Evolutionary conservation across 2,329 filamentous ascomycete genomes (phyloP), one percentile per base, ranked within the genome.

Genomic region (Calonectria hawksworthii): DNA sequence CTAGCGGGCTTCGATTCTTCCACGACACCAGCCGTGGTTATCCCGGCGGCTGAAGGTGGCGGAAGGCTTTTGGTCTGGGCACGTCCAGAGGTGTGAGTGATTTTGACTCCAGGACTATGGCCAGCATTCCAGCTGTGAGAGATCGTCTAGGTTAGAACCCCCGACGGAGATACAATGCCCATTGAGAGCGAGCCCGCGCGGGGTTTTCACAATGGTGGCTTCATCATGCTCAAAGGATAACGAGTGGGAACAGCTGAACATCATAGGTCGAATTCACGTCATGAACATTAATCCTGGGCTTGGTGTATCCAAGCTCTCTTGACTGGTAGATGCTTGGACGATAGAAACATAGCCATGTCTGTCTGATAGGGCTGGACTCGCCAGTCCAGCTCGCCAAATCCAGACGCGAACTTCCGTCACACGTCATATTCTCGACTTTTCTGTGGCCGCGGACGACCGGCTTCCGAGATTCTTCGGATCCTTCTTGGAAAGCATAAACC

Each of bases 21-120:
- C 21, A 70, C 69, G 56, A 59, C 72, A 64, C 69, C 65, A 65
- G 61, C 70, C 73, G 70, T 73, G 78, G 76, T 74, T 73, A 79
- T 71, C 68, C 56, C 76, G 73, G 69, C 36, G 75, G 79, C 73
- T 77, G 76, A 56, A 44, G 72, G 80, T 81, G 80, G 80, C 80
- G 79, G 77, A 73, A 78, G 80, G 79, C 79, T 81, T 80, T 75
- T 30, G 77, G 80, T 80, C 80, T 79, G 77, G 80, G 77, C 80
- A 80, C 72, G 54, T 63, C 74, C 69, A 76, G 51, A 72, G 64
- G 71, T 68, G 69, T 68, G 72, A 77, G 68, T 70, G 71, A 77
- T 75, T 41, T 63, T 64, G 71, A 73, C 69, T 59, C 61, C 61
- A 72, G 70, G 66, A 72, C 67, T 56, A 72, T 54, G 68, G 59